These are phyloP conservation scores for Mycena albidolilacea DNA, from an alignment of 768 basidiomycete genomes.

Conservation along the genomic window DNA sequence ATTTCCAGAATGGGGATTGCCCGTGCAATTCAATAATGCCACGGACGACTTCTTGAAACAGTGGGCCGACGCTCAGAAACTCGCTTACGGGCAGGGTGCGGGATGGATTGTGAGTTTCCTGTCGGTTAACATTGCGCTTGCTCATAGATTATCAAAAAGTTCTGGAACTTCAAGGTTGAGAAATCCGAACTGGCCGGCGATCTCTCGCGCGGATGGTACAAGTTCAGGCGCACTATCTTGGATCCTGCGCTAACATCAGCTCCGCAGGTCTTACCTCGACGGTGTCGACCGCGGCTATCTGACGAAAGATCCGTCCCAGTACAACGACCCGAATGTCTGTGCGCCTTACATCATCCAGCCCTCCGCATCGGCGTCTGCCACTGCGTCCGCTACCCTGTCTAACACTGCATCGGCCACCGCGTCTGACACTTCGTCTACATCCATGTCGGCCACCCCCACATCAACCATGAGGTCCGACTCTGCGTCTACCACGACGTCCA, in stretches of 20 bases:
- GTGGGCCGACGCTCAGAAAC: slow-evolving; percentile 79
- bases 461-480: slow-evolving; percentile 8
- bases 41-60: slow-evolving; percentile 66
- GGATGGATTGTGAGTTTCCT: slow-evolving; percentile 71
- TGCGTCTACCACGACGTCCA: neutral
- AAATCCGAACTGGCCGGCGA: slow-evolving; percentile 64
- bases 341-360: slow-evolving; percentile 55
- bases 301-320: slow-evolving; percentile 70
- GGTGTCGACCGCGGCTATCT: slow-evolving; percentile 72
- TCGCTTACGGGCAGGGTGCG: slow-evolving; percentile 63
- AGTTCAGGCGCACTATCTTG: too few relatives aligned
- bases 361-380: neutral
- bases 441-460: too few relatives aligned
- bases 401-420: too few relatives aligned
- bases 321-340: slow-evolving; percentile 74
- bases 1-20: slow-evolving; percentile 65
- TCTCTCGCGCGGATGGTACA: slow-evolving; percentile 73
- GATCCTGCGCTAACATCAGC: neutral
- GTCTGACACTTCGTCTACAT: too few relatives aligned
- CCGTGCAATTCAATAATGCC: slow-evolving; percentile 66
- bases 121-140: too few relatives aligned
- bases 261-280: slow-evolving; percentile 77
- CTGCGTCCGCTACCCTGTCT: neutral
- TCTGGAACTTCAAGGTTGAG: slow-evolving; percentile 86
- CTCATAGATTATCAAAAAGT: slow-evolving; percentile 45